Base-by-base conservation (phyloP, 1,139 yeast species). In the Protomyces lactucae-debilis region DNA sequence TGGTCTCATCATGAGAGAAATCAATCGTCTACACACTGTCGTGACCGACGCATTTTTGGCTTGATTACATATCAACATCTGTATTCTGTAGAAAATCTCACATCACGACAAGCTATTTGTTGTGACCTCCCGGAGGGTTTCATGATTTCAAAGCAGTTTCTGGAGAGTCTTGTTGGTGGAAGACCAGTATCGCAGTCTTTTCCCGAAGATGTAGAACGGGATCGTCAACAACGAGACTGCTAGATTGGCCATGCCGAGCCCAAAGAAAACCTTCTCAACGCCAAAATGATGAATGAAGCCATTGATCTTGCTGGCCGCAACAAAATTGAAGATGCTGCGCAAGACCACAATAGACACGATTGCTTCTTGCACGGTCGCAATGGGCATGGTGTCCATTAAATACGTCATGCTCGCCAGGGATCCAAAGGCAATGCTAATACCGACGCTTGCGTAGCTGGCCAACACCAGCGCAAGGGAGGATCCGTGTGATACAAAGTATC, bases 391-490 rank as follows among this genome's bases (percentile, higher is more conserved):
- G 71, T 84, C 88, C 25, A 84, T 85, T 1, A 84, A 78, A 70
- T 79, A 84, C 0, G 87, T 83, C 65, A 84, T 84, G 12, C 85
- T 83, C 0, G 86, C 82, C 4, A 87, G 83, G 52, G 85, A 82
- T 0, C 86, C 85, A 71, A 84, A 75, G 1, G 85, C 80, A 66
- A 85, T 79, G 12, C 88, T 88, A 73, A 83, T 84, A 21, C 85
- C 80, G 48, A 84, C 73, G 54, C 82, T 74, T 0, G 85, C 86
- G 69, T 84, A 79, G 70, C 84, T 82, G 0, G 84, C 72, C 0
- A 84, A 77, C 0, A 87, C 87, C 0, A 81, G 86, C 66, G 82
- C 77, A 87, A 87, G 84, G n/a, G 75, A 71, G 71, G 83, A 84
- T 23, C 77, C 70, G 1, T 71, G 77, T 39, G 76, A 73, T 0